Conservation (phyloP, 1,284 basidiomycete species). For the Earliella scabrosa region DNA sequence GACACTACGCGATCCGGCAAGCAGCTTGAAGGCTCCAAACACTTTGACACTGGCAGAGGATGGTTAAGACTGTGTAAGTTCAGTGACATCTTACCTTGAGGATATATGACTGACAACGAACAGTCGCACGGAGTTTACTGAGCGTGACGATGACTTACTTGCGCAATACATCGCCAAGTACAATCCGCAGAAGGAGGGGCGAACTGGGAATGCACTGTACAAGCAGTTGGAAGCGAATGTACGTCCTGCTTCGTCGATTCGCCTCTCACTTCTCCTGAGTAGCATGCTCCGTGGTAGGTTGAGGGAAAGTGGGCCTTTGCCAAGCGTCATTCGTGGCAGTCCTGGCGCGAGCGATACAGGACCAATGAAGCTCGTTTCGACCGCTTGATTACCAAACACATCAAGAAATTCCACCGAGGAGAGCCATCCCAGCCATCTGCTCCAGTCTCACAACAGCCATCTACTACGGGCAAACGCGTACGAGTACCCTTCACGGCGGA, state of each 20-base stretch:
- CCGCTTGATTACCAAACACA: slow-evolving; percentile 20
- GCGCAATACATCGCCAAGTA: slow-evolving; percentile 31
- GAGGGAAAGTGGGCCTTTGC: background rate
- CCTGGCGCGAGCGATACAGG: slow-evolving; percentile 79
- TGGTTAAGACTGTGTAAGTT: background rate
- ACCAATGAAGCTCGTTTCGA: slow-evolving; percentile 59
- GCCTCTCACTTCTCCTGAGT: background rate
- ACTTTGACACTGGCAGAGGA: too few relatives aligned
- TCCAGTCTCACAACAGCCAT: background rate
- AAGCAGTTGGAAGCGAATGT: slow-evolving; percentile 26
- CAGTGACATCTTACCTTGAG: background rate
- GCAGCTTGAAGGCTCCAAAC: too few relatives aligned
- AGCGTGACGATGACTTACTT: slow-evolving; percentile 19
- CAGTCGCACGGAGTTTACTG: slow-evolving; percentile 12
- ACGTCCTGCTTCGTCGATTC: background rate
- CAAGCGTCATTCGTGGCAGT: slow-evolving; percentile 72
- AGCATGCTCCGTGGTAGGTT: slow-evolving; percentile 51
- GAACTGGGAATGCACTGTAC: slow-evolving; percentile 26
- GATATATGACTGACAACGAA: background rate
- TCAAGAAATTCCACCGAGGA: slow-evolving; percentile 28
- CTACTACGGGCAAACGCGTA: background rate
- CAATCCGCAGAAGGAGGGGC: slow-evolving; percentile 16
- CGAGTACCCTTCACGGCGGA: slow-evolving; percentile 69
- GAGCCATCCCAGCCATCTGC: background rate
- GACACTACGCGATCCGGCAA: too few relatives aligned